Base-by-base conservation (phyloP, 2,329 filamentous ascomycete species). In the Blastomyces parvus region DNA sequence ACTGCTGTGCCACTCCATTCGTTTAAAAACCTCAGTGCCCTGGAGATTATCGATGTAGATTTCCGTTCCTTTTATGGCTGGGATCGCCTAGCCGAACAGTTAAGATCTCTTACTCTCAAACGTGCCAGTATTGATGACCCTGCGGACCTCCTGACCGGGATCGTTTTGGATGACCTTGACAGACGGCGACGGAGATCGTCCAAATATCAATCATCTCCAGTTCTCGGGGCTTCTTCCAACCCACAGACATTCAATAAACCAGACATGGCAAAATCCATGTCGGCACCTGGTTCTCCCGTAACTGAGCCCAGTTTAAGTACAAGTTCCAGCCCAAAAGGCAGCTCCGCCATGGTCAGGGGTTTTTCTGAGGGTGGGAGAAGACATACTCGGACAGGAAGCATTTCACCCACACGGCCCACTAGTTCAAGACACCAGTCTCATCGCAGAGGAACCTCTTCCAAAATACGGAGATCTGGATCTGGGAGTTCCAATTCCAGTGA, bases 51-150 rank as follows among this genome's bases (percentile, higher is more conserved):
- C 78, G 92, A 95, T 77, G 88, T 97, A 73, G 94, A 99, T 76
- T 97, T 96, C 73, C 86, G 94, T 66, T 92, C 96, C 70, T 97
- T 97, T 78, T 96, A 91, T 76, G 94, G 94, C 64, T 99, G 94
- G 94, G 93, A 99, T 74, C 86, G 89, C 64, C 79, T 97, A 63
- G 89, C 94, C 9, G 94, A 99, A 73, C 92, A 97, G 74, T 80
- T 99, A 66, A 87, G 91, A 64, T 95, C 91, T 66, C 81, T 99
- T 67, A 94, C 90, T 2, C 81, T 99, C 67, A 96, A 91, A 78
- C 86, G 91, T 69, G 93, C 90, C 62, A 86, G 88, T 66, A 82
- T 99, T 55, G 91, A 97, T 67, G 92, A 99, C 71, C 91, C 91
- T 3, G 88, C 88, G 22, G 94, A 97, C 73, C 84, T 99, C 48